These are phyloP conservation scores for Colletotrichum sp. DNA, from an alignment of 2,329 filamentous ascomycete genomes.

Conservation along the genomic window DNA sequence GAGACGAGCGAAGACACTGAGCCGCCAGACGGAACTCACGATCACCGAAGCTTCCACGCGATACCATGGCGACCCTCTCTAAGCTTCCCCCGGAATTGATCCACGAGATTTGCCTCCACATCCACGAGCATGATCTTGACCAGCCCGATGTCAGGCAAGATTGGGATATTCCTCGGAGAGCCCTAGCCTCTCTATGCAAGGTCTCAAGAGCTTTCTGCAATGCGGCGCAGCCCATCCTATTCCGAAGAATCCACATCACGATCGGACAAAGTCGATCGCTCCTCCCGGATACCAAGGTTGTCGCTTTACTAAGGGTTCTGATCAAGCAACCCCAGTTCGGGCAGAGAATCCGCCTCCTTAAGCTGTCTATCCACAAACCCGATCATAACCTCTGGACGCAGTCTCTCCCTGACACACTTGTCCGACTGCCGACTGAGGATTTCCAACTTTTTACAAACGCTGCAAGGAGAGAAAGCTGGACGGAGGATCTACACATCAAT, in stretches of 20 bases:
- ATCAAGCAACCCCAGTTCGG: neutral
- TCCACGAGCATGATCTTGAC: neutral
- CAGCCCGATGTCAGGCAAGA: neutral
- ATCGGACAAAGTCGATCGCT: too few relatives aligned
- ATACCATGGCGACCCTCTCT: neutral
- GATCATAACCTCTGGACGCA: too few relatives aligned
- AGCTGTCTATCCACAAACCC: neutral
- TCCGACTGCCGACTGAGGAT: neutral
- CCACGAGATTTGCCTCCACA: neutral
- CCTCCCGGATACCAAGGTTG: too few relatives aligned
- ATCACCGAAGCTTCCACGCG: neutral
- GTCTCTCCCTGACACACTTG: too few relatives aligned
- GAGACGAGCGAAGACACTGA: neutral
- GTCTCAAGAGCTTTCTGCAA: neutral
- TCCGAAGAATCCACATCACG: neutral
- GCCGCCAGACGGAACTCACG: neutral
- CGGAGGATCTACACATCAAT: too few relatives aligned
- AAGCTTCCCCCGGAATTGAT: neutral
- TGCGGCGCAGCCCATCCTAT: neutral
- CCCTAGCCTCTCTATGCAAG: neutral
- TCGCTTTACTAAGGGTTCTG: neutral
- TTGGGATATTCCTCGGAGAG: fast-evolving
- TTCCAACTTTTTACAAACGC: neutral
- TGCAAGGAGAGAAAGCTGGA: neutral
- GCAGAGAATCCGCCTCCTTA: neutral